Base-by-base conservation (phyloP, 768 basidiomycete species). In the Auriculariales sp. region DNA sequence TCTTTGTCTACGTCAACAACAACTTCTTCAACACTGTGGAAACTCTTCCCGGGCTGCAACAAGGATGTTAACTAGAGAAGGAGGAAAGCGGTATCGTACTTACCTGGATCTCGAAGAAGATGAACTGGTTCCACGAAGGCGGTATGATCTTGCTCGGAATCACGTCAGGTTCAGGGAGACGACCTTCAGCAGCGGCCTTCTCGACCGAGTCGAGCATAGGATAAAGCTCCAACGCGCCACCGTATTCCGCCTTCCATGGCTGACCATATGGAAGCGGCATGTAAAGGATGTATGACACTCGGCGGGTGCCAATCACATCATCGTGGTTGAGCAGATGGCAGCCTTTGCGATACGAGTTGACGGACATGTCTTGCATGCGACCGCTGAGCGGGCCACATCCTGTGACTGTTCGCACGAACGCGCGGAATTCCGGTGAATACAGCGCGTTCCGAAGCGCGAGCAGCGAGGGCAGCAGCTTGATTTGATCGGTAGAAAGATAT, bases 271-370 rank as follows among this genome's bases (percentile, higher is more conserved):
- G 81, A 54, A 83, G 73, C 17, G 93, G 93, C 74, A 97, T 85
- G 68, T 98, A 98, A 46, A 97, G 80, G 66, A 98, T 94, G 69
- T 94, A 98, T 1, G 89, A 93, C 48, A 97, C 85, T 34, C 90
- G 78, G 24, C 94, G 83, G 6, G 90, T 78, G 53, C 91, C 91
- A 60, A 97, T 97, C 24, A 94, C 93, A 63, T 98, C 94, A 79
- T 98, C 94, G 70, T 98, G 94, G 64, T 94, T 89, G 59, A 98
- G 80, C 9, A 98, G 76, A 66, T 98, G 92, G 62, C 83, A 95
- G 39, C 91, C 89, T 53, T 82, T 78, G 17, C 81, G 83, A 66
- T 97, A 97, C 6, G 85, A 81, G 60, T 90, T 91, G 52, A 94
- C 83, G 35, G 88, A 88, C 79, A 93, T 92, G 69, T 98, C 94